Percentiles rank a stretch among this genome's conserved stretches.
Evolutionary conservation across 2,329 filamentous ascomycete species (phyloP).

Genomic region (Sarocladium strictum): DNA sequence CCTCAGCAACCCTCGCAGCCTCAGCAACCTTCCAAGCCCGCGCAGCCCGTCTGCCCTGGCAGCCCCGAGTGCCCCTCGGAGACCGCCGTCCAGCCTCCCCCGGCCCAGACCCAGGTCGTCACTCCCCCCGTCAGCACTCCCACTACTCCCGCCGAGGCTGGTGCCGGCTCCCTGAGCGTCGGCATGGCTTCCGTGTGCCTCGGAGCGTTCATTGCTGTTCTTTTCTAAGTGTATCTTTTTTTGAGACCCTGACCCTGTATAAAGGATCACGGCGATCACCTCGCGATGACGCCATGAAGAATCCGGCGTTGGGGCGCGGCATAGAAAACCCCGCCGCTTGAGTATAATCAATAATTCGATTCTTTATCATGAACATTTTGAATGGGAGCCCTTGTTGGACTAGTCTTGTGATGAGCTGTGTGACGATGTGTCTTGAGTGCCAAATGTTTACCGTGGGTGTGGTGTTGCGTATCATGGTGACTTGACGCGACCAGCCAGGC

Average conservation of each 20-base stretch:
- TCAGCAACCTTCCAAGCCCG: not conserved
- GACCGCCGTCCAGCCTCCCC: conserved; percentile 4
- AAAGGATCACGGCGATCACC: not conserved
- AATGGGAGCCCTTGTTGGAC: conserved; percentile 7
- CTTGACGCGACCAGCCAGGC: no score
- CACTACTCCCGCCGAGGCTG: conserved; percentile 8
- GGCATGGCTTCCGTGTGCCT: conserved; percentile 11
- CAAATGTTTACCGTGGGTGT: no score
- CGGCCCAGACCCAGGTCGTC: not conserved
- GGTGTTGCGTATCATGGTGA: no score
- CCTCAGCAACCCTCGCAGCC: not conserved
- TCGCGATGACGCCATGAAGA: not conserved
- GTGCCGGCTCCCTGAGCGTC: conserved; percentile 12
- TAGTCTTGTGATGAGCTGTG: not conserved
- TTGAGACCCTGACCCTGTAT: not conserved
- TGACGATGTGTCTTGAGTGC: no score
- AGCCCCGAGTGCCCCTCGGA: conserved; percentile 5
- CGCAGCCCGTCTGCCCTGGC: conserved; percentile 7
- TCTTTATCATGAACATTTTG: conserved; percentile 4
- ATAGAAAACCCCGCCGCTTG: not conserved
- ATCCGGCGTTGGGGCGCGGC: not conserved
- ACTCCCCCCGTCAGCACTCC: conserved; percentile 6
- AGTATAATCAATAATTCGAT: conserved; percentile 8
- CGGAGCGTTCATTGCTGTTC: conserved; percentile 9
- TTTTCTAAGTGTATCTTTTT: conserved; percentile 13